Percentiles rank a stretch among this genome's conserved stretches.
Evolutionary conservation across 176 grass and related monocot genomes (phyloP).

Genomic region (Musa schizocarpa): DNA sequence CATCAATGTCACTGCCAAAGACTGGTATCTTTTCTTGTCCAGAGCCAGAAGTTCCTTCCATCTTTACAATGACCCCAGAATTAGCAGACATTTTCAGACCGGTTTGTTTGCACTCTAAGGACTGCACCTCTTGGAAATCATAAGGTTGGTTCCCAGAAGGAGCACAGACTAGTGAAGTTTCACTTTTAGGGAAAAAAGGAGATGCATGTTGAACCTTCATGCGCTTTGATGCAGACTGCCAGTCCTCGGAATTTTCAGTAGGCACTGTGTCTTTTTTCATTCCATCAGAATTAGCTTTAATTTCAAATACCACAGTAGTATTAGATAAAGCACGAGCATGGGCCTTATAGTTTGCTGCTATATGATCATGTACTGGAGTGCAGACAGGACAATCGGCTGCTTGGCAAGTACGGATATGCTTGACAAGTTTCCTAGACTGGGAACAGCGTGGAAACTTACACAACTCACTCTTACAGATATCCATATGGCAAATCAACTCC

Average conservation of each 20-base stretch:
- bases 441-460: conserved; percentile 57
- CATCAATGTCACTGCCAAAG: conserved; percentile 39
- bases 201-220: conserved; percentile 39
- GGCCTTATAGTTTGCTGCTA: conserved; percentile 42
- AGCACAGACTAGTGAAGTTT: conserved; percentile 36
- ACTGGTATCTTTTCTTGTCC: conserved; percentile 32
- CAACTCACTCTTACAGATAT: conserved; percentile 52
- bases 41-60: conserved; percentile 12
- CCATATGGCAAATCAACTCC: conserved; percentile 62
- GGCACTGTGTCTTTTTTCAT: not conserved
- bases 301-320: not conserved
- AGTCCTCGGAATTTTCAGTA: conserved; percentile 48
- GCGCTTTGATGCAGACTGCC: conserved; percentile 53
- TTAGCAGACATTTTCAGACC: conserved; percentile 36
- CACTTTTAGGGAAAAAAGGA: conserved; percentile 32
- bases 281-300: not conserved
- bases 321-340: conserved; percentile 24
- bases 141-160: conserved; percentile 38
- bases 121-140: conserved; percentile 43
- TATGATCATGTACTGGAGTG: conserved; percentile 47
- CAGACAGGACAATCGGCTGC: conserved; percentile 76
- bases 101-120: conserved; percentile 53
- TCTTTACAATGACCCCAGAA: conserved; percentile 40
- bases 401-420: conserved; percentile 62
- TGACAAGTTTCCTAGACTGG: conserved; percentile 43